Evolutionary conservation across 768 basidiomycete genomes (phyloP).

Genomic region (Lactarius sp.): DNA sequence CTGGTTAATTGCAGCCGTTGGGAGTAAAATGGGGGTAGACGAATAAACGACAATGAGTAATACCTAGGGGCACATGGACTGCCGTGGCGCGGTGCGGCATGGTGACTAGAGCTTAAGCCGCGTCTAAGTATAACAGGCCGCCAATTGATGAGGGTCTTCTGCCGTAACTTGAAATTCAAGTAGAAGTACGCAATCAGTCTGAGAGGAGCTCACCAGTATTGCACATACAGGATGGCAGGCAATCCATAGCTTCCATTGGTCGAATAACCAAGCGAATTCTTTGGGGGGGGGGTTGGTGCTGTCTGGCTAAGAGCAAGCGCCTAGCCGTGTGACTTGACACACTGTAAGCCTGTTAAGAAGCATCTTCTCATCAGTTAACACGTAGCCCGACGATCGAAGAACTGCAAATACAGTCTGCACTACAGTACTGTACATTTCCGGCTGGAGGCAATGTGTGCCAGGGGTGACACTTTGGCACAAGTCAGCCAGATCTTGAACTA

Average conservation of each 20-base stretch:
- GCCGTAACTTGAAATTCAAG: too few relatives aligned
- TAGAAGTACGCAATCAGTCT: too few relatives aligned
- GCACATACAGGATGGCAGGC: too few relatives aligned
- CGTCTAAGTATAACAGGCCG: background rate
- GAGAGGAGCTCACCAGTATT: too few relatives aligned
- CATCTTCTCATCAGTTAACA: background rate
- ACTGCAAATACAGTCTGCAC: background rate
- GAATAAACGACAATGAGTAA: background rate
- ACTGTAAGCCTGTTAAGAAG: background rate
- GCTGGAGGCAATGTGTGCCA: background rate
- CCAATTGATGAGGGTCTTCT: background rate
- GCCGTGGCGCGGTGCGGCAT: background rate
- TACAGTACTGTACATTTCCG: too few relatives aligned
- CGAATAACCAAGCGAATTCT: background rate
- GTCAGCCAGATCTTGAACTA: conserved; percentile 6
- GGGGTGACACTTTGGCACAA: background rate
- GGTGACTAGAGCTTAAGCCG: background rate
- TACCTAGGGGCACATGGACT: background rate
- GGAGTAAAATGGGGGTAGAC: conserved; percentile 4
- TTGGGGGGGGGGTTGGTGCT: too few relatives aligned
- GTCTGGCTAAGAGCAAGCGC: too few relatives aligned
- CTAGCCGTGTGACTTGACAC: background rate
- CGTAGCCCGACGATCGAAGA: background rate
- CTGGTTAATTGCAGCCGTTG: background rate
- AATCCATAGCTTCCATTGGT: background rate